Evolutionary conservation across 2,329 filamentous ascomycete genomes (phyloP), one percentile per base, ranked within the genome.

Genomic region (Penicillium capsulatum): DNA sequence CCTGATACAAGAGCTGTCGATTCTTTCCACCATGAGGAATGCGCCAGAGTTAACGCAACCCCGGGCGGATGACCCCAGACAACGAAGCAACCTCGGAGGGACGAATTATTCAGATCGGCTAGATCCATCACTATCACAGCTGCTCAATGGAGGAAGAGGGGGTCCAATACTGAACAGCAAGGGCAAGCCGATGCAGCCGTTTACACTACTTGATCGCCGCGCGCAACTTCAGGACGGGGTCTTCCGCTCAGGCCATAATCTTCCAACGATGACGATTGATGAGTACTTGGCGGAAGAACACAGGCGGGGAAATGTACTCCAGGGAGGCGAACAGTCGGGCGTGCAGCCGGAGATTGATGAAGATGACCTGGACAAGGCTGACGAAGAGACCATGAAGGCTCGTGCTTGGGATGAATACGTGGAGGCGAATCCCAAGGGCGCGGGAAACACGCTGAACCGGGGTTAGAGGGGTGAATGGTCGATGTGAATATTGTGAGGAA

Each of bases 211-310:
- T 3, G 83, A 84, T 43, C 83, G 76, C 50, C 78, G 92, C 26
- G 80, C 87, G 46, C 82, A 88, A 45, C 66, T 95, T 43, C 79
- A 82, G 44, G 75, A 82, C 42, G 84, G 84, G 2, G 91, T 98
- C 0, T 98, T 98, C 66, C 77, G 86, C 39, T 80, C 88, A 0
- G 88, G 92, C 6, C 92, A 98, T 63, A 96, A 87, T 66, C 70
- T 98, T 42, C 92, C 92, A 1, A 97, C 92, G 3, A 97, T 98
- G 92, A 86, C 81, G 1, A 96, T 98, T 46, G 92, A 98, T 54
- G 92, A 98, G 69, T 98, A 97, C 59, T 73, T 98, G 11, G 92
- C 94, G 36, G 91, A 97, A 65, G 92, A 97, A 70, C 77, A 78
- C 58, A 77, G 79, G 51, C 74, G 86, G 47, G 92, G 92, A 11